These are phyloP conservation scores for Laetiporus sulphureus DNA, from an alignment of 1,284 basidiomycete species.

Conservation along the genomic window DNA sequence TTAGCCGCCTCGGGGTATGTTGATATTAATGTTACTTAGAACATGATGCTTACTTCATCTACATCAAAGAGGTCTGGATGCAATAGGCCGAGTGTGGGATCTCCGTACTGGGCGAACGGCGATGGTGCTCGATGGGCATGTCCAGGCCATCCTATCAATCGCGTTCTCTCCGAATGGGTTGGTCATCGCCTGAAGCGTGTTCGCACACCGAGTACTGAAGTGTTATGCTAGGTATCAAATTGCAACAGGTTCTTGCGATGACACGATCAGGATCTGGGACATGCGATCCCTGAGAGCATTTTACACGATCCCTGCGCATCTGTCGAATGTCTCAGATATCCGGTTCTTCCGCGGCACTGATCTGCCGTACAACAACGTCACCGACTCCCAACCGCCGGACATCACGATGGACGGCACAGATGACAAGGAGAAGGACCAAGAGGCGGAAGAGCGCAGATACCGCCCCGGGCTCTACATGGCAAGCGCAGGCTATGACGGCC, in stretches of 20 bases:
- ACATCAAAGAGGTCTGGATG: constrained; percentile 94
- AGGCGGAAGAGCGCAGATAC: constrained; percentile 59
- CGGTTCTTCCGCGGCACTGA: constrained; percentile 79
- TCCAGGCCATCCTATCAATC: constrained; percentile 88
- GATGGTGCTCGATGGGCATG: constrained; percentile 98
- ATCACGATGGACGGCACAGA: constrained; percentile 29
- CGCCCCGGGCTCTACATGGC: constrained; percentile 89
- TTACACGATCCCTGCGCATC: constrained; percentile 97
- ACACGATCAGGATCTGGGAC: constrained; percentile 98
- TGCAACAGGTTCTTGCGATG: constrained; percentile 94
- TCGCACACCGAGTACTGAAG: too few relatives aligned
- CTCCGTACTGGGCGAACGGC: constrained; percentile 90
- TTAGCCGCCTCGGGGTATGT: constrained; percentile 86
- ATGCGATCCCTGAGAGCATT: constrained; percentile 85
- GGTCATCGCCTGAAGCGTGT: constrained; percentile 16
- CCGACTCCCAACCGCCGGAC: constrained; percentile 30
- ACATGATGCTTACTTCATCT: too few relatives aligned
- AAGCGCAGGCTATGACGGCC: constrained; percentile 91
- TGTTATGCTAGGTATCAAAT: constrained; percentile 78
- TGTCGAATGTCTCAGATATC: constrained; percentile 91
- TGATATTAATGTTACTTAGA: too few relatives aligned
- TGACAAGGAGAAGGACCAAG: constrained; percentile 10
- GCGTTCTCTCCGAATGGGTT: constrained; percentile 95
- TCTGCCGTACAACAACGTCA: constrained; percentile 25
- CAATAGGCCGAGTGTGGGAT: constrained; percentile 97